A percentile compares a stretch with the other conserved stretches of the same genome.
Evolutionary conservation across 78 protist species (phyloP).

Genomic region (Dictyostelium intermedium): DNA sequence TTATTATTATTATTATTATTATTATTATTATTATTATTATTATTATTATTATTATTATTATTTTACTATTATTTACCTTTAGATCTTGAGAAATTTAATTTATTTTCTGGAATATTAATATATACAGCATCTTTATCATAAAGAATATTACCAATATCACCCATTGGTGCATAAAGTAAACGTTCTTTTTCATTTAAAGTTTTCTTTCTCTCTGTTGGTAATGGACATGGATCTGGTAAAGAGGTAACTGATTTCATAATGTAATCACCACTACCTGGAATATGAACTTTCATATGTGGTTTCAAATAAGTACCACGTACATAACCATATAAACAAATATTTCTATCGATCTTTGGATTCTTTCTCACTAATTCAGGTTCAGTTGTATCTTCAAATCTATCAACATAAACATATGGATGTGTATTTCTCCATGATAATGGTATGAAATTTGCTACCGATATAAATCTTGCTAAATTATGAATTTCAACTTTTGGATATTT

Average conservation of each 20-base stretch:
- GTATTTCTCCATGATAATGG: constrained; percentile 96
- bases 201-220: constrained; percentile 81
- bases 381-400: constrained; percentile 97
- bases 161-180: constrained; percentile 94
- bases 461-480: constrained; percentile 96
- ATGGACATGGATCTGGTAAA: constrained; percentile 98
- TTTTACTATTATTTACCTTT: neutral
- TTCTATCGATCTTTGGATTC: constrained; percentile 83
- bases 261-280: constrained; percentile 99
- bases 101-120: constrained; percentile 87
- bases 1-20: too few relatives aligned
- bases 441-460: constrained; percentile 93
- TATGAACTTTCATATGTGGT: constrained; percentile 90
- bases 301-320: constrained; percentile 95
- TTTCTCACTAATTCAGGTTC: constrained; percentile 86
- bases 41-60: neutral
- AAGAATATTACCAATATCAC: constrained; percentile 96
- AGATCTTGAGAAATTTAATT: constrained; percentile 24
- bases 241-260: constrained; percentile 66
- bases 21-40: too few relatives aligned
- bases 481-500: constrained; percentile 93
- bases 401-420: constrained; percentile 97
- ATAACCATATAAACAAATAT: constrained; percentile 93
- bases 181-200: constrained; percentile 87
- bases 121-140: constrained; percentile 98